Conservation (phyloP, 257 asterid genomes). For the Solanum chmielewskii region DNA sequence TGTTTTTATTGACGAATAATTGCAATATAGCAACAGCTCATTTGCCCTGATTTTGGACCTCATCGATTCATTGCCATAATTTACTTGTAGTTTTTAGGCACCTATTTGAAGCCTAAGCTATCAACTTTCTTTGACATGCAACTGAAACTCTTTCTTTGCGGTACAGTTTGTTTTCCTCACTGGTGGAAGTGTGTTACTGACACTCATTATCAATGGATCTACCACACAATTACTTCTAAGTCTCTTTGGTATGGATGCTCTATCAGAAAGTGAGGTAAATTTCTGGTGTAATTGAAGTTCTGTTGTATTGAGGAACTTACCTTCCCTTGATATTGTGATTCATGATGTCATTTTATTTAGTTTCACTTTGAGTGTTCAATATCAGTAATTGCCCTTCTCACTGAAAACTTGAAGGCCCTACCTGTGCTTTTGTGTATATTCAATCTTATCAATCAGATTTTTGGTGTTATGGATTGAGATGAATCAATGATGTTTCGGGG, state of each 20-base stretch:
- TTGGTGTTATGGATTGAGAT: neutral
- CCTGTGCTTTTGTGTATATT: neutral
- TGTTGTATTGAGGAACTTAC: neutral
- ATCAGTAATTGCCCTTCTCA: neutral
- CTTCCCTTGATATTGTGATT: neutral
- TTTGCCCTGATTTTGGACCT: neutral
- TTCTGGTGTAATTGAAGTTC: neutral
- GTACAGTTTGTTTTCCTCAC: slow-evolving; percentile 1
- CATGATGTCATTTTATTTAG: neutral
- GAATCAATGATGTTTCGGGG: neutral
- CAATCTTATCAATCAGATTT: neutral
- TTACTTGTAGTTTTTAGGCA: neutral
- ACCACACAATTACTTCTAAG: neutral
- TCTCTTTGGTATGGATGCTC: slow-evolving; percentile 1
- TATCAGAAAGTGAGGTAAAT: neutral
- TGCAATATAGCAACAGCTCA: neutral
- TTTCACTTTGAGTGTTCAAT: neutral
- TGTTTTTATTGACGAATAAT: neutral
- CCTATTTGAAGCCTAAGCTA: neutral
- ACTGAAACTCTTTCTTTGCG: neutral
- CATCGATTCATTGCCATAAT: neutral
- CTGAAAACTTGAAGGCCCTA: neutral
- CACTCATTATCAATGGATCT: neutral
- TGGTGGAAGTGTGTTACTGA: slow-evolving; percentile 1
- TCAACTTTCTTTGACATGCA: neutral